Evolutionary conservation across 441 rosid genomes (phyloP).

Genomic region (Euphorbia celastroides): DNA sequence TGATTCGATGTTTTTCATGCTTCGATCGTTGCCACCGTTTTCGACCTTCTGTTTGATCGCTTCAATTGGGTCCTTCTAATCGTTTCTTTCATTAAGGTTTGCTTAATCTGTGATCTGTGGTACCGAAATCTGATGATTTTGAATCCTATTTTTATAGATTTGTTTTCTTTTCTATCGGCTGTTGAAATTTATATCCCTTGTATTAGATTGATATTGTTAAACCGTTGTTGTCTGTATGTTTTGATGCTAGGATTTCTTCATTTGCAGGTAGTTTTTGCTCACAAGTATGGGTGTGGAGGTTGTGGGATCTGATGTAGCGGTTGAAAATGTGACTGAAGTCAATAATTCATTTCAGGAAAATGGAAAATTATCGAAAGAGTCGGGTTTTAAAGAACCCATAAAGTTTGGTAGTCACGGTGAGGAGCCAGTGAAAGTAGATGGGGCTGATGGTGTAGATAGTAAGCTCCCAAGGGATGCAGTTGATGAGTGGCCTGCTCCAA

Average conservation of each 20-base stretch:
- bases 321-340: conserved; percentile 33
- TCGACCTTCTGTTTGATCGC: not conserved
- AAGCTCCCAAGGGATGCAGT: conserved; percentile 44
- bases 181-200: not conserved
- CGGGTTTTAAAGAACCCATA: conserved; percentile 31
- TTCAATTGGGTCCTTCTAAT: not conserved
- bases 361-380: conserved; percentile 32
- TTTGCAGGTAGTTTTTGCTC: conserved; percentile 14
- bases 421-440: conserved; percentile 34
- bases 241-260: no score
- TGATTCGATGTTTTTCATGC: not conserved
- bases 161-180: not conserved
- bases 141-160: no score
- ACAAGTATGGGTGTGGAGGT: conserved; percentile 60
- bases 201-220: not conserved
- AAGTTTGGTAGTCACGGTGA: conserved; percentile 43
- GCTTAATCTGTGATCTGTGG: no score
- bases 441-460: conserved; percentile 27
- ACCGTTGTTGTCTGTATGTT: no score
- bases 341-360: conserved; percentile 33
- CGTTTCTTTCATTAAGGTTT: no score
- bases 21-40: not conserved
- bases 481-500: conserved; percentile 64
- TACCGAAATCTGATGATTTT: no score
- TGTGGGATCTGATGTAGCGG: conserved; percentile 46